Evolutionary conservation across 2,329 filamentous ascomycete genomes (phyloP).

Genomic region (Aspergillus texensis): DNA sequence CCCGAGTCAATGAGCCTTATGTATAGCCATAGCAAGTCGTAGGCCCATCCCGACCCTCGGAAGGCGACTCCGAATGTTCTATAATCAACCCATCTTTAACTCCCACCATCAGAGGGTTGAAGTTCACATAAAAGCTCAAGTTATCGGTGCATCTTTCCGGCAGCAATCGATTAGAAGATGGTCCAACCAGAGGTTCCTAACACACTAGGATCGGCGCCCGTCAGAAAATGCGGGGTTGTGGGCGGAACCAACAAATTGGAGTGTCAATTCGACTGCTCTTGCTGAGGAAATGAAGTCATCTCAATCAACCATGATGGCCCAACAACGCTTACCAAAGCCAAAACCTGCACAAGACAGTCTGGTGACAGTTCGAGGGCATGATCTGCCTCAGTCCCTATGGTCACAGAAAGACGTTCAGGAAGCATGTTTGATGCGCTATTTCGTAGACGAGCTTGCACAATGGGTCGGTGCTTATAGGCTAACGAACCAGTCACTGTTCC

Average conservation of each 20-base stretch:
- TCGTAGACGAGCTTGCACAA: constrained; percentile 22
- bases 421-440: constrained; percentile 22
- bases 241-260: not conserved
- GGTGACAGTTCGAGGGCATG: not conserved
- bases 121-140: not conserved
- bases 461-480: constrained; percentile 13
- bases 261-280: not conserved
- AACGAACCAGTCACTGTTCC: not conserved
- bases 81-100: not conserved
- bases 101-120: not conserved
- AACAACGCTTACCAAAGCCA: not conserved
- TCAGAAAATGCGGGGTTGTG: not conserved
- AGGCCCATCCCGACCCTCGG: not conserved
- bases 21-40: not conserved
- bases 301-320: not conserved
- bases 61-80: not conserved
- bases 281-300: not conserved
- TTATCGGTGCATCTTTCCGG: not conserved
- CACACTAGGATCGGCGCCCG: not conserved
- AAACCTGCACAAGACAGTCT: not conserved
- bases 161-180: not conserved
- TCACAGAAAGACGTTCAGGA: constrained; percentile 10
- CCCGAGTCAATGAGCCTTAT: not conserved
- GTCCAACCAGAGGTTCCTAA: not conserved
- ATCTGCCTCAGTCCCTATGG: not conserved